phyloP scores from a whole-genome alignment of 2,329 filamentous ascomycete species.

The Nakataea oryzae region DNA sequence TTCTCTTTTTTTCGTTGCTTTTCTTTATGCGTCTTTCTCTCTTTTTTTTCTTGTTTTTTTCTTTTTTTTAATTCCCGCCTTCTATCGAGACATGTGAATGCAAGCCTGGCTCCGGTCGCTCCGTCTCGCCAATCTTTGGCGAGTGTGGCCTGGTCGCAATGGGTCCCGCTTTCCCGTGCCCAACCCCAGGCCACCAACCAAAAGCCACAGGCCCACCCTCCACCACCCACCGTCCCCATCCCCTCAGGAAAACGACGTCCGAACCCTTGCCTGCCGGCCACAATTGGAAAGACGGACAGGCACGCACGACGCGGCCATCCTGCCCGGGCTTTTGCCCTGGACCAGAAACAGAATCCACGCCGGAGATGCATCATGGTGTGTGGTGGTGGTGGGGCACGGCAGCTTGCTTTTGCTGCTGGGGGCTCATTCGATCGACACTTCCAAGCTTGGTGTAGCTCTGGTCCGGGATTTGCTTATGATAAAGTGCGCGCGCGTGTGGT shows the following conservation, averaged over 20 bases:
- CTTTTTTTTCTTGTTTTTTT: not conserved
- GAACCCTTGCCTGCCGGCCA: not conserved
- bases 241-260: no score
- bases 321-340: no score
- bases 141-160: not conserved
- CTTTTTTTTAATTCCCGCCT: not conserved
- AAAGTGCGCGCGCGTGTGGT: not conserved
- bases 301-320: not conserved
- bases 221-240: not conserved
- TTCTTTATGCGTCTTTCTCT: no score
- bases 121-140: not conserved
- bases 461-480: not conserved
- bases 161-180: not conserved
- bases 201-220: not conserved
- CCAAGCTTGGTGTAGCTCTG: not conserved
- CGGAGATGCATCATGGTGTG: not conserved
- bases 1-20: no score
- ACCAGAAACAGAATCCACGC: no score
- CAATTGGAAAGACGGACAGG: not conserved
- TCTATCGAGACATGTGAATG: not conserved
- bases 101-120: not conserved
- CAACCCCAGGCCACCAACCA: not conserved
- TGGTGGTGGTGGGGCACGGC: not conserved
- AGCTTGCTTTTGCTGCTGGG: not conserved
- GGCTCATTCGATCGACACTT: not conserved